These are phyloP conservation scores for Dicorynia guianensis DNA, from an alignment of 306 rosid species.

Conservation along the genomic window DNA sequence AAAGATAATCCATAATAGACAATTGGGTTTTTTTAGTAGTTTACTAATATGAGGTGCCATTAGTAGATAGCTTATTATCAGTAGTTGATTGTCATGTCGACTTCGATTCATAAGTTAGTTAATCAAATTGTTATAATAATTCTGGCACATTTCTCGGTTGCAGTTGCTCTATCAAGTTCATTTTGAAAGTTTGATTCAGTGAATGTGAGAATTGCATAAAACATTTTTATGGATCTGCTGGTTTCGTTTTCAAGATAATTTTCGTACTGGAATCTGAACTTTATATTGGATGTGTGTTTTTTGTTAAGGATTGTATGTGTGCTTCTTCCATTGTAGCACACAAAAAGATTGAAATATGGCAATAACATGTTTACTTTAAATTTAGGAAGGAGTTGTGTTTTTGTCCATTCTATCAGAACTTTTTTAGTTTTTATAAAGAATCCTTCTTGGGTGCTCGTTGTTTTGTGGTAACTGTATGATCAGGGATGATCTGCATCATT, in stretches of 20 bases:
- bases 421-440: not conserved
- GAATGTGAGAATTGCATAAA: not conserved
- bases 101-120: not conserved
- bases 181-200: slow-evolving; percentile 3
- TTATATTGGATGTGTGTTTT: slow-evolving; percentile 6
- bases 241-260: not conserved
- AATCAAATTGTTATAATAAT: slow-evolving; percentile 6
- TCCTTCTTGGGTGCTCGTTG: slow-evolving; percentile 2
- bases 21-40: too few species aligned
- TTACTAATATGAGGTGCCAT: not conserved
- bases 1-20: too few species aligned
- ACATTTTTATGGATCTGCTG: slow-evolving; percentile 37
- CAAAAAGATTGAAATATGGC: not conserved
- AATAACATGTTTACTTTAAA: slow-evolving; percentile 2
- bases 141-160: not conserved
- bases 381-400: not conserved
- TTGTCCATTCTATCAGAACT: not conserved
- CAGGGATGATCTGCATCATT: not conserved
- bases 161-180: slow-evolving; percentile 11
- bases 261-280: slow-evolving; percentile 20
- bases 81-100: not conserved
- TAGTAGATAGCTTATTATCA: not conserved
- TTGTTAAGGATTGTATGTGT: not conserved
- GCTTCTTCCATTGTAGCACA: not conserved
- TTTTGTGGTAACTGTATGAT: not conserved